phyloP scores from a whole-genome alignment of 495 filamentous ascomycete genomes.

The Aspergillus asperescens region DNA sequence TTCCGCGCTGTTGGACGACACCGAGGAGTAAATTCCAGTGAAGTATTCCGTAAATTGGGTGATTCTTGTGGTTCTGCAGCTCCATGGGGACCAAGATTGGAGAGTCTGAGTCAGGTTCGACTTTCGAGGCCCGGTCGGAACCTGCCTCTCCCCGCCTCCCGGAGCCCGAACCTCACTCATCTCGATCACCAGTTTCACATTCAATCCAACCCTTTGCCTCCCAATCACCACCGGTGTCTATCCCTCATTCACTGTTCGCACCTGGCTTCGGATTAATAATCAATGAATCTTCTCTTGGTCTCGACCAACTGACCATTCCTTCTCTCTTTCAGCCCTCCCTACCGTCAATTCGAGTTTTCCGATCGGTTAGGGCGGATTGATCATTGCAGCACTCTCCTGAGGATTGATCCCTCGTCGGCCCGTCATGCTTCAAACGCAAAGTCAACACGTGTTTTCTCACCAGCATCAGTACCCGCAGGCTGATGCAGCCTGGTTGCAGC shows the following conservation, averaged over 20 bases:
- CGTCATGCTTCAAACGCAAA: conserved; percentile 50
- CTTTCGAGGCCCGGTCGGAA: conserved; percentile 16
- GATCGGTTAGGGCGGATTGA: conserved; percentile 21
- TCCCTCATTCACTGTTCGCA: neutral
- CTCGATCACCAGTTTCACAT: conserved; percentile 15
- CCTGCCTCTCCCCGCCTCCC: conserved; percentile 28
- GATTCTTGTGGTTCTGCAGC: no score
- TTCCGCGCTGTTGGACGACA: neutral
- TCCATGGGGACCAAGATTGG: neutral
- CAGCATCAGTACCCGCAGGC: conserved; percentile 77
- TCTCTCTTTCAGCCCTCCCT: conserved; percentile 11
- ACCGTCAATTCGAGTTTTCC: conserved; percentile 10
- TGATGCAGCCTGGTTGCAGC: conserved; percentile 75
- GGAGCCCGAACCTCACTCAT: conserved; percentile 19
- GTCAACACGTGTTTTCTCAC: conserved; percentile 63
- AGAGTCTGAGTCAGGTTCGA: neutral
- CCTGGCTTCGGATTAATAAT: conserved; percentile 7
- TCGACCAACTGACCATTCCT: conserved; percentile 23
- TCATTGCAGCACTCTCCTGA: conserved; percentile 29
- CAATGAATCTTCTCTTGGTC: conserved; percentile 21
- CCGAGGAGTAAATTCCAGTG: no score
- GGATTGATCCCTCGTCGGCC: conserved; percentile 30
- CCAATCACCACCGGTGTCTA: conserved; percentile 1
- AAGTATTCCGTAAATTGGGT: no score
- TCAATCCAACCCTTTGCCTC: conserved; percentile 10